phyloP scores from a whole-genome alignment of 768 basidiomycete species.

The Amylocystis lapponica region DNA sequence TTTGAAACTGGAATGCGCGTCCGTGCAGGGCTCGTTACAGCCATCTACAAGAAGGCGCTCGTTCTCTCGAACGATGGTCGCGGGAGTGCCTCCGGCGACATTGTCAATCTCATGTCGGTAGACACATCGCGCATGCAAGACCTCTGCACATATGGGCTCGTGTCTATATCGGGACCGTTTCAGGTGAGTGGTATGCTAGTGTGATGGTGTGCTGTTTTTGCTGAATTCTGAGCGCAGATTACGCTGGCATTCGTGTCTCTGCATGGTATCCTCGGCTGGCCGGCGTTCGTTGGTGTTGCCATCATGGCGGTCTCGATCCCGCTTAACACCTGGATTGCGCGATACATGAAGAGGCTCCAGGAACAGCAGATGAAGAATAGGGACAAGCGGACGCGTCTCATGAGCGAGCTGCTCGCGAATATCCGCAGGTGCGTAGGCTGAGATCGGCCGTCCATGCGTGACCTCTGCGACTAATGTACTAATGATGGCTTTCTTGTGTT shows the following conservation, averaged over 20 bases:
- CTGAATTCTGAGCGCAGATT: constrained; percentile 41
- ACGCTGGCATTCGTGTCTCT: constrained; percentile 84
- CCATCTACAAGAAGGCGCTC: constrained; percentile 83
- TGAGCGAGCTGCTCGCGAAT: constrained; percentile 91
- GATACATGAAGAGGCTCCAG: constrained; percentile 69
- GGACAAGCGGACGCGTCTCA: constrained; percentile 75
- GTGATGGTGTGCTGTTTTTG: not conserved
- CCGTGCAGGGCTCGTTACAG: constrained; percentile 79
- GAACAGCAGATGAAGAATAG: constrained; percentile 91
- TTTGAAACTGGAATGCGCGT: constrained; percentile 92
- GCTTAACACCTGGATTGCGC: constrained; percentile 66
- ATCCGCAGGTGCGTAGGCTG: constrained; percentile 62
- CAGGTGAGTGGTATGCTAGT: constrained; percentile 44
- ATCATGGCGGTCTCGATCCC: constrained; percentile 85
- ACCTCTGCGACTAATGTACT: not conserved
- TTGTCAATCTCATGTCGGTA: constrained; percentile 92
- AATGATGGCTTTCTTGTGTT: not conserved
- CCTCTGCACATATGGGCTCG: constrained; percentile 77
- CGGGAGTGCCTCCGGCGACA: constrained; percentile 79
- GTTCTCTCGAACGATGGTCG: constrained; percentile 84
- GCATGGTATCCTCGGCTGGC: constrained; percentile 87
- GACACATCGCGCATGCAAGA: constrained; percentile 78
- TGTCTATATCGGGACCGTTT: constrained; percentile 79
- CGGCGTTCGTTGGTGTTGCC: constrained; percentile 83
- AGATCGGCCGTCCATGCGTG: not conserved